Conservation (phyloP, 1,284 basidiomycete genomes). For the Grifola frondosa region DNA sequence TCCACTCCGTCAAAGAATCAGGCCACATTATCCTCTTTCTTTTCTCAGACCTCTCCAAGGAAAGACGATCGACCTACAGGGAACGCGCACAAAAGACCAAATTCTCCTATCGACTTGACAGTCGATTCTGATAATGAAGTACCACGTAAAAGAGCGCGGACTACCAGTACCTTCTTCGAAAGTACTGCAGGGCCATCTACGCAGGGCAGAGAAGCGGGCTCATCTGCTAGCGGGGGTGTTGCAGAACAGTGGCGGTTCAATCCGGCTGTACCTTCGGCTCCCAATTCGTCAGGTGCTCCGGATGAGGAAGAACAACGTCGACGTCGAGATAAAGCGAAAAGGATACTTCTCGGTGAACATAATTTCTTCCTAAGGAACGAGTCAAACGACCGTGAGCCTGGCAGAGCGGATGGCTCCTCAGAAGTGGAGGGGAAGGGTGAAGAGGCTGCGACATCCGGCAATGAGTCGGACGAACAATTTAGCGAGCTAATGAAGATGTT, state of each 20-base stretch:
- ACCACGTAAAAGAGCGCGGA: constrained; percentile 38
- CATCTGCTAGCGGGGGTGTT: constrained; percentile 8
- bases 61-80: constrained; percentile 12
- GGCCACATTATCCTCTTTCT: constrained; percentile 57
- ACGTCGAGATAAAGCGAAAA: constrained; percentile 54
- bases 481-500: constrained; percentile 48
- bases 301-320: constrained; percentile 24
- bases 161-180: constrained; percentile 16
- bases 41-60: constrained; percentile 37
- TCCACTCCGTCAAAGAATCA: too few relatives aligned
- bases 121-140: constrained; percentile 38
- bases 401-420: constrained; percentile 22
- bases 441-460: constrained; percentile 29
- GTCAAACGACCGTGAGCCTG: constrained; percentile 14
- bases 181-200: background rate
- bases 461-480: constrained; percentile 49
- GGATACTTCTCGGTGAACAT: constrained; percentile 51
- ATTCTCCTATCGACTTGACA: constrained; percentile 56
- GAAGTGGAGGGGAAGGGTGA: constrained; percentile 25
- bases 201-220: constrained; percentile 1
- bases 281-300: constrained; percentile 18
- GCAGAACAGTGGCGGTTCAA: constrained; percentile 40
- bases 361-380: constrained; percentile 27
- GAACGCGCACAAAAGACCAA: constrained; percentile 22
- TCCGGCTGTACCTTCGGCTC: constrained; percentile 18